These are phyloP conservation scores for Penicillium italicum DNA, from an alignment of 2,329 filamentous ascomycete species.

Conservation along the genomic window DNA sequence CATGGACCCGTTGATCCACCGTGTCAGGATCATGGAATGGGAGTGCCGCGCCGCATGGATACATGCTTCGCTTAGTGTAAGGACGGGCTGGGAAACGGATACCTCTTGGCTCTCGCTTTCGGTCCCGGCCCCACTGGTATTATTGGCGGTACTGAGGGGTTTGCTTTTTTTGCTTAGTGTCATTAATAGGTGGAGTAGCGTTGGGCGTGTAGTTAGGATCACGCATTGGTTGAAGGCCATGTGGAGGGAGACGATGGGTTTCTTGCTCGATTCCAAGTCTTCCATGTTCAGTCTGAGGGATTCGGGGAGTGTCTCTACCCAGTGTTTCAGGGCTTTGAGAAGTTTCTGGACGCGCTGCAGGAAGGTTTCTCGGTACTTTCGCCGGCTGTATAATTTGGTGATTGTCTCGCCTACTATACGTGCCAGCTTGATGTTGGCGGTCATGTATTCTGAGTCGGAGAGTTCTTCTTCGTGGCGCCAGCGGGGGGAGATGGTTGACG, in stretches of 20 bases:
- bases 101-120: background rate
- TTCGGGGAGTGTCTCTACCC: conserved; percentile 38
- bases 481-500: conserved; percentile 31
- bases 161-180: conserved; percentile 25
- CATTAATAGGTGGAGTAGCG: conserved; percentile 39
- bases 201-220: conserved; percentile 40
- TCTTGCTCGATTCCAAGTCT: conserved; percentile 33
- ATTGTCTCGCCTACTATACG: conserved; percentile 38
- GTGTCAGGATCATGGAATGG: conserved; percentile 36
- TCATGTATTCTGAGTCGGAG: conserved; percentile 36
- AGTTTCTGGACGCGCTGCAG: conserved; percentile 42
- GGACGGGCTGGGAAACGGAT: conserved; percentile 37
- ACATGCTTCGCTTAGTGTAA: conserved; percentile 39
- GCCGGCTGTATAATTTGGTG: conserved; percentile 34
- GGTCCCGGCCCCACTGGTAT: background rate
- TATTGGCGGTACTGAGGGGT: background rate
- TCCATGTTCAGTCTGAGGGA: conserved; percentile 34
- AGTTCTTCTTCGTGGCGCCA: conserved; percentile 37
- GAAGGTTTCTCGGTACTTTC: conserved; percentile 38
- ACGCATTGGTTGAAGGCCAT: conserved; percentile 42
- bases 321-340: conserved; percentile 38
- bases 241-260: conserved; percentile 34
- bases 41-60: conserved; percentile 39
- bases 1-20: conserved; percentile 40
- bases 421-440: conserved; percentile 38